Evolutionary conservation across 2,329 filamentous ascomycete genomes (phyloP), one percentile per base, ranked within the genome.

Genomic region (Tolypocladium inflatum): DNA sequence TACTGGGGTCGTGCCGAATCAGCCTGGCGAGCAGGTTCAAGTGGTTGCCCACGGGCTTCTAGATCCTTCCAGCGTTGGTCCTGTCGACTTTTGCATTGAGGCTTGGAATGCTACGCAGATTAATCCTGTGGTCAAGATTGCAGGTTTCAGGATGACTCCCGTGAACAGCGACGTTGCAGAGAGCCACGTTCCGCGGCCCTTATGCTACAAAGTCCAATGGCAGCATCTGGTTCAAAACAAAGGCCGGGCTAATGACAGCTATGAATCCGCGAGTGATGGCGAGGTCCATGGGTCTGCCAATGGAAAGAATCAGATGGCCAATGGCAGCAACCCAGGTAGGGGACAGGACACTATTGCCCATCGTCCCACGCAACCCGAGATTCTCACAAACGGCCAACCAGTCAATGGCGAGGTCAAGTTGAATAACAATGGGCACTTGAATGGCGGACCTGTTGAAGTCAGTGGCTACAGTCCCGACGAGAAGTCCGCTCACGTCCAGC

Each of bases 121-220:
- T 30, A 4, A 30, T 5, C 65, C 73, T 2, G 59, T 76, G 3
- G 68, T 76, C 21, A 70, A 65, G 35, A 62, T 76, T 8, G 69
- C 69, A 9, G 74, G 70, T 0, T 67, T 76, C 26, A 68, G 63
- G 8, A 71, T 78, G 65, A 73, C 72, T 1, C 77, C 77, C 1
- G 70, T 79, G 6, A 65, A 74, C 43, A 73, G 74, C 35, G 71
- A 70, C 2, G 55, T 59, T 1, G 57, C 52, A 2, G 63, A 67
- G 23, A 56, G 61, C 9, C 53, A 57, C 17, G 56, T 11, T n/a
- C 62, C 66, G 17, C 64, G 67, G 15, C 62, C 62, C 0, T 63
- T 79, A 5, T 79, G 77, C 65, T 79, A 76, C 63, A 75, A 74
- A 63, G 61, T 78, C 15, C 65, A 74, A 21, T 80, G 77, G 77